Base-by-base conservation (phyloP, 176 grass and related monocot genomes). In the Oryza meyeriana region DNA sequence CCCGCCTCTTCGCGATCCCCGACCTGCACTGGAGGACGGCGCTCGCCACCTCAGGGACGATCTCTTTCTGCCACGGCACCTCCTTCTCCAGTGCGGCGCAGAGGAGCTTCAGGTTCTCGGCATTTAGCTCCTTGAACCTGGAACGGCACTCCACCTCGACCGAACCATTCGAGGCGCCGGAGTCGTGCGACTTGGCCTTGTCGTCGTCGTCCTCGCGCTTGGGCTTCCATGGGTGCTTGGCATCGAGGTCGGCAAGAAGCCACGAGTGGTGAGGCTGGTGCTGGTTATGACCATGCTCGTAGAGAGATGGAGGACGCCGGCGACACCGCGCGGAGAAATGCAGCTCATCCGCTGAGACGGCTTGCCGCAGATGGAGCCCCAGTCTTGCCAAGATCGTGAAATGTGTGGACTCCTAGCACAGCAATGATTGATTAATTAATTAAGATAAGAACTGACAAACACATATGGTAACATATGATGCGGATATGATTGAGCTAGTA, bases 101-200 rank as follows among this genome's bases (percentile, higher is more conserved):
- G 10, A 98, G 90, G 2, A 86, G 20, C 90, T 98, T 98, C 16
- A 98, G 88, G 73, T 93, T 98, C 81, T 91, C 88, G 25, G 95
- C 88, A 75, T 83, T 94, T 62, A 98, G 95, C 90, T 98, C 95
- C 86, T 98, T 98, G 78, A 94, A 98, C 84, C n/a, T 98, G 22
- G 90, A 88, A 18, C 73, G 81, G 66, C 68, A 84, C 48, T 93
- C 92, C 61, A 86, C 86, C 78, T 94, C 88, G 71, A 98, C 88
- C 9, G 91, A 92, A 30, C 88, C 88, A 17, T 84, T 81, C 1
- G 87, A 89, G 35, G 81, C 70, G 18, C 88, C 81, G 5, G 86
- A 76, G 83, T 90, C 84, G 74, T 83, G 66, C 3, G 83, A 86
- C 24, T 39, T 86, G 28, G 50, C 26, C 44, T 85, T 78, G 3